Percentiles rank a stretch among this genome's conserved stretches.
These are phyloP conservation scores for Yueomyces sinensis DNA, from an alignment of 805 yeast species.

Conservation along the genomic window DNA sequence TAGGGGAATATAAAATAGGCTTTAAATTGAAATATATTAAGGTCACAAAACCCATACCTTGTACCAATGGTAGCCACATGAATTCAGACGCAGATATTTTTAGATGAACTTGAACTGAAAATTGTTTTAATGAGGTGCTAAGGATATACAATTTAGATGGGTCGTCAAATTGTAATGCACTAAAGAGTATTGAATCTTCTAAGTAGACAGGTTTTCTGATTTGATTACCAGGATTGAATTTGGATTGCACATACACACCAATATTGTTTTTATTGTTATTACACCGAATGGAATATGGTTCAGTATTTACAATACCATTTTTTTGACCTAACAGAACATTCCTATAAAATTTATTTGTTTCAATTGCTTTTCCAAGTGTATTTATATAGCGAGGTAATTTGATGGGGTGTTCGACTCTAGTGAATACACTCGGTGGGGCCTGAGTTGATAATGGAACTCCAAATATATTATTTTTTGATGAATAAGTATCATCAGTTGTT, in stretches of 20 bases:
- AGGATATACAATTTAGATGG: conserved; percentile 13
- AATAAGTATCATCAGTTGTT: background rate
- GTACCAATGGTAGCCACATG: conserved; percentile 48
- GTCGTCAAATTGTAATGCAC: conserved; percentile 28
- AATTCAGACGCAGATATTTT: conserved; percentile 24
- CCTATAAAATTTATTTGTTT: conserved; percentile 71
- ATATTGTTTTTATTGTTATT: background rate
- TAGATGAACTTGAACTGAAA: conserved; percentile 24
- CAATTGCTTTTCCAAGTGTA: conserved; percentile 34
- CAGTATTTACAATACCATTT: conserved; percentile 64
- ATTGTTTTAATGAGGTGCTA: conserved; percentile 19
- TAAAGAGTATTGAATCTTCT: conserved; percentile 9
- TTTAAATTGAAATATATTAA: conserved; percentile 41
- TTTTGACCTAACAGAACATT: conserved; percentile 58
- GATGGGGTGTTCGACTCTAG: conserved; percentile 28
- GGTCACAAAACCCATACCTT: conserved; percentile 76
- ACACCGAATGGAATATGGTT: conserved; percentile 66
- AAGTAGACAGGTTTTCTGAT: background rate
- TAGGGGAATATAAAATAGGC: conserved; percentile 44
- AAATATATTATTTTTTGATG: conserved; percentile 1
- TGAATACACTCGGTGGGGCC: conserved; percentile 33
- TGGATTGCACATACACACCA: background rate
- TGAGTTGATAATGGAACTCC: conserved; percentile 27
- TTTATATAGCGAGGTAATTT: conserved; percentile 3
- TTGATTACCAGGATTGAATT: background rate